Conservation (phyloP, 2,329 filamentous ascomycete genomes). For the Monosporascus sp. region DNA sequence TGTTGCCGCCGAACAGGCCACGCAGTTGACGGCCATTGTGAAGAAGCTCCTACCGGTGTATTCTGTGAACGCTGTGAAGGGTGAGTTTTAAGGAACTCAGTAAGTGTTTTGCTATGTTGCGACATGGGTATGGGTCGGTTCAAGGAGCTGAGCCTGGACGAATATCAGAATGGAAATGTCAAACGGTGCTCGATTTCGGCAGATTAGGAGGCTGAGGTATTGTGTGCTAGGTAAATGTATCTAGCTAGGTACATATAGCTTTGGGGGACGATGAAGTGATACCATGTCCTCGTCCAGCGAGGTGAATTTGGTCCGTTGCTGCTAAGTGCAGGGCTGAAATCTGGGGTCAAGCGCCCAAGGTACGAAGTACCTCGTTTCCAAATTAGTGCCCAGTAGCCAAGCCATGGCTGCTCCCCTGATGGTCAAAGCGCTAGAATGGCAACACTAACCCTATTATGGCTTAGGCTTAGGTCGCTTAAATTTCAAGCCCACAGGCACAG, state of each 20-base stretch:
- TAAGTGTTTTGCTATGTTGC: background rate
- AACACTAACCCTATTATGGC: background rate
- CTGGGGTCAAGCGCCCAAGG: too few species aligned
- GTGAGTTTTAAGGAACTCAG: background rate
- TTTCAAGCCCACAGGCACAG: slow-evolving; percentile 1
- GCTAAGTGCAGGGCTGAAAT: too few species aligned
- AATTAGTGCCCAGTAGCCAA: background rate
- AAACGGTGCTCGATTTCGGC: background rate
- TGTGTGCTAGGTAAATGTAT: too few species aligned
- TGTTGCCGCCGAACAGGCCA: slow-evolving; percentile 19
- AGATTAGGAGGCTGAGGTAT: background rate
- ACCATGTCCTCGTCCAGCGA: too few species aligned
- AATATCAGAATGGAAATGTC: background rate
- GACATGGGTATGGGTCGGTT: background rate
- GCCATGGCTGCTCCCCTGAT: background rate
- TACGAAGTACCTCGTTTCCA: background rate
- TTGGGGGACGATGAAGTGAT: too few species aligned
- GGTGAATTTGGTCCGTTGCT: too few species aligned
- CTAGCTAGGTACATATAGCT: too few species aligned
- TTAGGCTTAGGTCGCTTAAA: background rate
- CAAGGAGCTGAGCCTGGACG: background rate
- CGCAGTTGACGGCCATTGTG: slow-evolving; percentile 16
- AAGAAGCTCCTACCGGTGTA: slow-evolving; percentile 6
- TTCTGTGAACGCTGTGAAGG: background rate
- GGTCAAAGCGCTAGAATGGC: background rate